Conservation (phyloP, 169 alveolate genomes). For the Plasmodium billcollinsi region DNA sequence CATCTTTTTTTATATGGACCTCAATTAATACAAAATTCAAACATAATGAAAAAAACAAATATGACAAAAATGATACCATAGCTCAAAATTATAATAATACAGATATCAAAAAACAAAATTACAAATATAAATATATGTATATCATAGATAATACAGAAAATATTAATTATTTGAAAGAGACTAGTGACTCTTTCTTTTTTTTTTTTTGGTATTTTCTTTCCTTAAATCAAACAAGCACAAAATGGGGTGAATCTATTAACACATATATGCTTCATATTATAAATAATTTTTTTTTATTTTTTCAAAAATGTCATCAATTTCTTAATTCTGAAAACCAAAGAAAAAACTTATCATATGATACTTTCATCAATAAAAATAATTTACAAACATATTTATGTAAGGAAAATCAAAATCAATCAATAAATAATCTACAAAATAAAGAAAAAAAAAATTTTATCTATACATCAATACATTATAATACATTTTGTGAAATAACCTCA, state of each 20-base stretch:
- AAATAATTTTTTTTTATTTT: slow-evolving; percentile 11
- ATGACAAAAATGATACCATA: background rate
- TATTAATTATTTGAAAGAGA: slow-evolving; percentile 28
- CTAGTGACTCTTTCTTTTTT: slow-evolving; percentile 18
- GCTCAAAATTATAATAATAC: background rate
- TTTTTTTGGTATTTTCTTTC: slow-evolving; percentile 9
- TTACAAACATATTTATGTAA: no score
- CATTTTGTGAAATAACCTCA: background rate
- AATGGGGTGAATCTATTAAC: slow-evolving; percentile 3
- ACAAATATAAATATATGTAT: slow-evolving; percentile 9
- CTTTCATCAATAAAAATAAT: no score
- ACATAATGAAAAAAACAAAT: background rate
- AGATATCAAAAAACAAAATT: slow-evolving; percentile 7
- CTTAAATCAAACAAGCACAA: slow-evolving; percentile 5
- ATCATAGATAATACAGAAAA: slow-evolving; percentile 5
- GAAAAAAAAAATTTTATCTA: background rate
- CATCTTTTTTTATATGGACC: slow-evolving; percentile 49
- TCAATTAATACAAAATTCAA: background rate
- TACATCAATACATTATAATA: background rate
- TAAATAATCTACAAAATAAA: background rate
- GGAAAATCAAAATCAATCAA: no score
- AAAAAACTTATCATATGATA: no score
- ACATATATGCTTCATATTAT: slow-evolving; percentile 1
- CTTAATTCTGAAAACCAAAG: background rate
- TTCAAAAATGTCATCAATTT: background rate